Conservation (phyloP, 192 early-diverging fungal genomes). For the Allomyces macrogynus region DNA sequence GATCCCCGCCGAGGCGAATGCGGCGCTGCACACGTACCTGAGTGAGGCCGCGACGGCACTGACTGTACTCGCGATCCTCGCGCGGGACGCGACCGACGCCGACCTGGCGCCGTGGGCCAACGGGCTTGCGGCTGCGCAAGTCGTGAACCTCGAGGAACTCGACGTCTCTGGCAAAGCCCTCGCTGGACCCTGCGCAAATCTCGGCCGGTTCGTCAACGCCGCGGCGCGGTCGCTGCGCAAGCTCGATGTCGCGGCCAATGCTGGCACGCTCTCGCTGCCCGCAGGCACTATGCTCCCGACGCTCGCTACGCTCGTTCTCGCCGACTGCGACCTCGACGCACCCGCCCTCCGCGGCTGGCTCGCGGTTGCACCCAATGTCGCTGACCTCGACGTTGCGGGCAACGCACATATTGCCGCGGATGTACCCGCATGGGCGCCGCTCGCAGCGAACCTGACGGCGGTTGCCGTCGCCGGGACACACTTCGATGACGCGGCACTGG, state of each 20-base stretch:
- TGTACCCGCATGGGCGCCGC: not conserved
- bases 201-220: not conserved
- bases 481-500: not conserved
- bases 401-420: not conserved
- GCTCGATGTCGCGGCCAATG: not conserved
- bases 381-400: not conserved
- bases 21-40: not conserved
- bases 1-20: not conserved
- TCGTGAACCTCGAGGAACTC: not conserved
- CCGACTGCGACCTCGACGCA: not conserved
- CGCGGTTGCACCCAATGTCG: not conserved
- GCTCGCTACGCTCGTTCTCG: not conserved
- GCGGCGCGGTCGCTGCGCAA: not conserved
- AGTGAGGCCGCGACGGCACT: not conserved
- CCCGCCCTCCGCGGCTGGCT: not conserved
- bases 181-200: not conserved
- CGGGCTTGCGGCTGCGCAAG: not conserved
- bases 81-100: not conserved
- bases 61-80: not conserved
- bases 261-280: not conserved
- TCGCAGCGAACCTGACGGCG: not conserved
- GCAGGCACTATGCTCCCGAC: not conserved
- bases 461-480: not conserved
- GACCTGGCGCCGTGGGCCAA: not conserved
- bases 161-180: not conserved